A percentile compares a stretch with the other conserved stretches of the same genome.
phyloP scores from a whole-genome alignment of 306 rosid species.

The Cicer bijugum region DNA sequence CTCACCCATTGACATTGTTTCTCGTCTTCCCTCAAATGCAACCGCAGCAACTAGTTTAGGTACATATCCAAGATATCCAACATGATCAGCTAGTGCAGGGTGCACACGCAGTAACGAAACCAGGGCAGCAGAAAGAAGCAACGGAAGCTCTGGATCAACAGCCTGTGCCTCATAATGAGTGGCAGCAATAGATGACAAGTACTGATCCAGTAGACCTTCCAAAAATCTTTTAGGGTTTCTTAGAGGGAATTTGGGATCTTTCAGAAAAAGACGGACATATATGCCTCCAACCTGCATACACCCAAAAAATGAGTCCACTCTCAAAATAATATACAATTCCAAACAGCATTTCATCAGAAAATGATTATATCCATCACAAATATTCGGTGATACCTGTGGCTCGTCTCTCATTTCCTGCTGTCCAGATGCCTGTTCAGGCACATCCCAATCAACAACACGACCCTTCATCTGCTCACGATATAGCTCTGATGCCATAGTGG shows the following conservation, averaged over 20 bases:
- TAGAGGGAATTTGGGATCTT: constrained; percentile 97
- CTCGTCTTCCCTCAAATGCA: constrained; percentile 92
- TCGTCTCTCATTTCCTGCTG: constrained; percentile 99
- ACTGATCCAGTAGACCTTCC: constrained; percentile 98
- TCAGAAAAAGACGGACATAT: constrained; percentile 88
- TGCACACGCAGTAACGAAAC: constrained; percentile 96
- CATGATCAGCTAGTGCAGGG: constrained; percentile 98
- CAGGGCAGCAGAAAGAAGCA: constrained; percentile 95
- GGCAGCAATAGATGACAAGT: constrained; percentile 91
- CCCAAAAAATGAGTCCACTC: constrained; percentile 43
- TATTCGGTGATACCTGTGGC: constrained; percentile 75
- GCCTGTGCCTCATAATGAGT: constrained; percentile 82
- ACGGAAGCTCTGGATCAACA: constrained; percentile 90
- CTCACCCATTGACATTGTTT: constrained; percentile 92
- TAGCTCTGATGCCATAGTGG: constrained; percentile 88
- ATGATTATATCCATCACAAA: constrained; percentile 28
- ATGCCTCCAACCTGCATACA: constrained; percentile 93
- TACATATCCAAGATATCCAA: constrained; percentile 98
- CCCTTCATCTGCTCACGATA: constrained; percentile 94
- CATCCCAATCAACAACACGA: constrained; percentile 97
- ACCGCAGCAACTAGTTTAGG: constrained; percentile 98
- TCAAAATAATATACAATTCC: constrained; percentile 18
- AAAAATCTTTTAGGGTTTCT: constrained; percentile 98
- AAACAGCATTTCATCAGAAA: constrained; percentile 14
- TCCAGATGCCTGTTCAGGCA: constrained; percentile 94